Evolutionary conservation across 805 yeast species (phyloP).

Genomic region (Pichia rugopelliculosa): DNA sequence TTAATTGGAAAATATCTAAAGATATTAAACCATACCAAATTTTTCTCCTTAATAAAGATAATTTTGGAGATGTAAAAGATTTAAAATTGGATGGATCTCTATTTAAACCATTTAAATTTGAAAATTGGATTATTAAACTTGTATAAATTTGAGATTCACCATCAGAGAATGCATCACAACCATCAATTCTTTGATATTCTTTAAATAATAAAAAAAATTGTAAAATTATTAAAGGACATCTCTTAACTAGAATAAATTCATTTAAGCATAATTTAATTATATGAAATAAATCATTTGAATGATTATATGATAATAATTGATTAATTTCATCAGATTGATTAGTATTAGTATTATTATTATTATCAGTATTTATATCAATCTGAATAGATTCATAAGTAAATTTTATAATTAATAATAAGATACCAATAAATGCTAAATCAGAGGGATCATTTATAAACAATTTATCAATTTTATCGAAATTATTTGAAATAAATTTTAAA

Average conservation of each 20-base stretch:
- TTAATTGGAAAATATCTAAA: constrained; percentile 38
- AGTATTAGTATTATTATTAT: background rate
- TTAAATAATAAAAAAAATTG: constrained; percentile 48
- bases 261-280: constrained; percentile 48
- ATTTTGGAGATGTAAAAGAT: constrained; percentile 6
- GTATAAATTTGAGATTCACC: constrained; percentile 50
- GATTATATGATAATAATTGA: constrained; percentile 30
- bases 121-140: constrained; percentile 58
- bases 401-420: constrained; percentile 36
- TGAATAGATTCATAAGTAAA: constrained; percentile 27
- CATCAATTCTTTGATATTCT: constrained; percentile 42
- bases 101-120: constrained; percentile 51
- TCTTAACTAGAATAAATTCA: constrained; percentile 43
- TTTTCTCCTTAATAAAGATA: constrained; percentile 43
- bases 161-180: constrained; percentile 46
- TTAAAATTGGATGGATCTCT: constrained; percentile 1
- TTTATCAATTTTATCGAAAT: constrained; percentile 25
- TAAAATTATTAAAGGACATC: constrained; percentile 41
- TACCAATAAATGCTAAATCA: constrained; percentile 43
- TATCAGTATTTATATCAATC: background rate
- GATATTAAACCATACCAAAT: constrained; percentile 47
- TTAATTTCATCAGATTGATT: background rate
- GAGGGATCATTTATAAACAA: constrained; percentile 34
- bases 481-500: constrained; percentile 1
- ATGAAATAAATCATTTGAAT: constrained; percentile 23